Base-by-base conservation (phyloP, 2,329 filamentous ascomycete species). In the Arthrobotrys sphaeroides region DNA sequence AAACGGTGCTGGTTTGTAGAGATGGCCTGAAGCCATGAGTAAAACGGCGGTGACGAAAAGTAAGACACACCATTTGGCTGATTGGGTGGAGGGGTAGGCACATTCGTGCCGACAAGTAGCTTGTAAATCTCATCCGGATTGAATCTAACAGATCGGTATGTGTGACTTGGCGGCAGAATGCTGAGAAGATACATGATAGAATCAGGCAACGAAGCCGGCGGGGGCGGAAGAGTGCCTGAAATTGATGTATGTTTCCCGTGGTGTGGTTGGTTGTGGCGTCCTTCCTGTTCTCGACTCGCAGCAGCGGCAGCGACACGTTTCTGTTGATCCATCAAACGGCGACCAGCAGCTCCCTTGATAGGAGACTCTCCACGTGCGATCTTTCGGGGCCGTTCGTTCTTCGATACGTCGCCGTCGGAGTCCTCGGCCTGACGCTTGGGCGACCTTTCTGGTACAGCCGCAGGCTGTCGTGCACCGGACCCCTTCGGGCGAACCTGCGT, bases 341-440 rank as follows among this genome's bases (percentile, higher is more conserved):
- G 90, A 24, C 93, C 92, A 38, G 94, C 93, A 0, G 92, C 92
- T 12, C 93, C 93, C 82, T 98, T 99, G 38, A 98, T 86, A 0
- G 96, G 95, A 3, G 94, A 98, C 68, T 92, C 93, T n/a, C 91
- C 94, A 47, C 96, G 89, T 55, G 90, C 88, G 60, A 97, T 87
- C 82, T 98, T 97, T 79, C 94, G 91, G 0, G 93, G 92, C 18
- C 91, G 90, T 78, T 89, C 89, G 36, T 79, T 77, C 24, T 79
- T 78, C 13, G 77, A 77, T 38, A 86, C 84, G 65, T 90, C 89
- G 75, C 90, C 93, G 72, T 94, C 91, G 2, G 83, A 82, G 68
- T 78, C 79, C 82, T 84, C 7, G 82, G 84, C 76, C n/a, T 77
- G 81, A n/a, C 83, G 81, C 73, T 84, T 84, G n/a, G 83, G 83